Conservation (phyloP, 352 stramenopile genomes). For the Globisporangium spiculum region DNA sequence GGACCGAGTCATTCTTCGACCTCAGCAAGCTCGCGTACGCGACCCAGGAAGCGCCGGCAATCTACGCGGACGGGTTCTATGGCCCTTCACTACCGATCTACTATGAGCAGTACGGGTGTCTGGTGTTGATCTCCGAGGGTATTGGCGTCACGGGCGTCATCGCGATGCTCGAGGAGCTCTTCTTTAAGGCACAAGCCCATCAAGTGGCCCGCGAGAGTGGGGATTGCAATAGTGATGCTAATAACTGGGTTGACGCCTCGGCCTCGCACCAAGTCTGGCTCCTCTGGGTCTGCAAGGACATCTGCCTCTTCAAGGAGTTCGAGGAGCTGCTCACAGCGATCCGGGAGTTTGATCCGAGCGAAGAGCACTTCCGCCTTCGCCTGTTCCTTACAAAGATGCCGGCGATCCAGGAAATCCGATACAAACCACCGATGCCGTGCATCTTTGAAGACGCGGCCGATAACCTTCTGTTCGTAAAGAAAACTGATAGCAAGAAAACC, state of each 20-base stretch:
- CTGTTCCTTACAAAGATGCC: conserved; percentile 28
- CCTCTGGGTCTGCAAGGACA: conserved; percentile 25
- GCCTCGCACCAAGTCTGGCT: conserved; percentile 22
- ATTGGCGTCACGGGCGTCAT: conserved; percentile 25
- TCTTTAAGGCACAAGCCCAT: conserved; percentile 8
- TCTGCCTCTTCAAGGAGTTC: conserved; percentile 32
- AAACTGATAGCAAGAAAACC: neutral
- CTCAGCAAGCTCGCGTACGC: conserved; percentile 28
- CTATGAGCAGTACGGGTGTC: conserved; percentile 29
- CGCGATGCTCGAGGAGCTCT: conserved; percentile 30
- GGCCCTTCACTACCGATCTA: conserved; percentile 14
- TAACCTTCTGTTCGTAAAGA: neutral
- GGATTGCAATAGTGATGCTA: neutral
- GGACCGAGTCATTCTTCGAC: conserved; percentile 25
- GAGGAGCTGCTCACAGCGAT: conserved; percentile 27
- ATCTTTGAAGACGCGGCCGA: conserved; percentile 7
- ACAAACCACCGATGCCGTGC: conserved; percentile 13
- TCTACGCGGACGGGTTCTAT: conserved; percentile 36
- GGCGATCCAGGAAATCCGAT: conserved; percentile 17
- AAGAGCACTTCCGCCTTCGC: conserved; percentile 23
- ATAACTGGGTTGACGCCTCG: neutral
- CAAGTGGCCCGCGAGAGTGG: neutral
- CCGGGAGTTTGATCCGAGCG: conserved; percentile 22
- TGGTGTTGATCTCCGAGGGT: conserved; percentile 31
- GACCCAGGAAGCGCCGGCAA: conserved; percentile 19